phyloP scores from a whole-genome alignment of 768 basidiomycete genomes.

The Amanita pallidorosea region DNA sequence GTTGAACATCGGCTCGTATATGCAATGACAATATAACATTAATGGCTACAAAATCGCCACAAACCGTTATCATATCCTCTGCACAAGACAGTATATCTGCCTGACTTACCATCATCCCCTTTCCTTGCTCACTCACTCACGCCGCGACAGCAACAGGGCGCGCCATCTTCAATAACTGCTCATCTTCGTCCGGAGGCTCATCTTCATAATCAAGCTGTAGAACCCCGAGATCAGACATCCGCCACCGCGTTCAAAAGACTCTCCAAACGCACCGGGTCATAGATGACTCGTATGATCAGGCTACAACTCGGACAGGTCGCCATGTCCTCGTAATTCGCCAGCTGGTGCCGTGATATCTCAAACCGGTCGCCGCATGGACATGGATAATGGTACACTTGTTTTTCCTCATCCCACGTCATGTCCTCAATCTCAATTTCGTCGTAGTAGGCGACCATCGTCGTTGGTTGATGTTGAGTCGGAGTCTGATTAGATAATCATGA shows the following conservation, averaged over 20 bases:
- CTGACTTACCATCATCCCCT: neutral
- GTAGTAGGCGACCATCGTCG: slow-evolving; percentile 73
- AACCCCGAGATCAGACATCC: slow-evolving; percentile 4
- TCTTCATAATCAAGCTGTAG: slow-evolving; percentile 77
- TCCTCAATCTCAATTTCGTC: slow-evolving; percentile 98
- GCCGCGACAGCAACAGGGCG: slow-evolving; percentile 16
- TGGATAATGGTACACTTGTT: slow-evolving; percentile 86
- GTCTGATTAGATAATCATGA: neutral
- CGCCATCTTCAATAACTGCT: slow-evolving; percentile 25
- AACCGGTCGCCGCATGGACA: slow-evolving; percentile 98
- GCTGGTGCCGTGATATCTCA: slow-evolving; percentile 82
- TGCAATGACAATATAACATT: too few relatives aligned
- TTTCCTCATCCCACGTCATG: slow-evolving; percentile 81
- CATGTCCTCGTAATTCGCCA: slow-evolving; percentile 84
- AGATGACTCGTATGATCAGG: slow-evolving; percentile 84
- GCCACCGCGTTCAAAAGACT: slow-evolving; percentile 6
- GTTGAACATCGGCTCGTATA: too few relatives aligned
- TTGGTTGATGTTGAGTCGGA: neutral
- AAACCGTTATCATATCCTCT: neutral
- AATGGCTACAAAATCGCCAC: neutral
- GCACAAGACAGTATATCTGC: neutral
- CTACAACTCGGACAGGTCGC: slow-evolving; percentile 97
- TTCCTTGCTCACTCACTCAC: slow-evolving; percentile 5
- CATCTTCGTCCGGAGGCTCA: slow-evolving; percentile 47
- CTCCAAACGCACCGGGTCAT: slow-evolving; percentile 70